These are phyloP conservation scores for Amanita rubescens DNA, from an alignment of 768 basidiomycete species.

Conservation along the genomic window DNA sequence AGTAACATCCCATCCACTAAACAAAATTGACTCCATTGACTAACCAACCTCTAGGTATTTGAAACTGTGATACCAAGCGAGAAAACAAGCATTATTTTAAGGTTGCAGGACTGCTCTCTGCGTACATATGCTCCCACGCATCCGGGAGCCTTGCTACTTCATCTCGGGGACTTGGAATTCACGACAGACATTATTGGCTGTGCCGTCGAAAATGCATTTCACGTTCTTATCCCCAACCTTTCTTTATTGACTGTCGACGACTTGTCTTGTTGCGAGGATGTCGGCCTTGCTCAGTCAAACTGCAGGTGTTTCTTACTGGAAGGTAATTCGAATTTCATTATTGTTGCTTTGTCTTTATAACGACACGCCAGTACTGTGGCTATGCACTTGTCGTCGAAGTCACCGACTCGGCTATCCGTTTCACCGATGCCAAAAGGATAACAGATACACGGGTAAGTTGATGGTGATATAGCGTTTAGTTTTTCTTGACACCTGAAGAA, in stretches of 20 bases:
- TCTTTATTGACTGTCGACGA: constrained; percentile 39
- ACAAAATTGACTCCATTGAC: neutral
- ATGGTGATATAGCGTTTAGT: too few species aligned
- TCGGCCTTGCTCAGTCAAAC: neutral
- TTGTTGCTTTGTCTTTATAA: neutral
- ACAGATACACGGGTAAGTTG: neutral
- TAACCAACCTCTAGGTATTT: constrained; percentile 50
- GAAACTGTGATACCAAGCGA: constrained; percentile 91
- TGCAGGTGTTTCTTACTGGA: constrained; percentile 51
- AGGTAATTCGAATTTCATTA: constrained; percentile 32
- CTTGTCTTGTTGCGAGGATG: constrained; percentile 9
- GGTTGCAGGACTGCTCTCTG: constrained; percentile 59
- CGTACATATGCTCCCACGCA: constrained; percentile 49
- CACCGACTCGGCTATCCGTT: neutral
- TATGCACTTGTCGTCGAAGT: constrained; percentile 42
- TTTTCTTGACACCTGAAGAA: neutral
- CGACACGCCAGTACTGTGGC: constrained; percentile 29
- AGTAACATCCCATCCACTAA: constrained; percentile 39
- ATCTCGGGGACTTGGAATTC: constrained; percentile 61
- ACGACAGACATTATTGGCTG: constrained; percentile 68
- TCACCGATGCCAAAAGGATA: neutral
- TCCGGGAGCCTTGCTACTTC: constrained; percentile 58
- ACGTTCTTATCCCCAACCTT: constrained; percentile 39
- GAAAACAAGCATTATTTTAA: constrained; percentile 62
- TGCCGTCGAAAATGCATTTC: constrained; percentile 47